Evolutionary conservation across 2,329 filamentous ascomycete genomes (phyloP).

Genomic region (Clarireedia monteithiana): DNA sequence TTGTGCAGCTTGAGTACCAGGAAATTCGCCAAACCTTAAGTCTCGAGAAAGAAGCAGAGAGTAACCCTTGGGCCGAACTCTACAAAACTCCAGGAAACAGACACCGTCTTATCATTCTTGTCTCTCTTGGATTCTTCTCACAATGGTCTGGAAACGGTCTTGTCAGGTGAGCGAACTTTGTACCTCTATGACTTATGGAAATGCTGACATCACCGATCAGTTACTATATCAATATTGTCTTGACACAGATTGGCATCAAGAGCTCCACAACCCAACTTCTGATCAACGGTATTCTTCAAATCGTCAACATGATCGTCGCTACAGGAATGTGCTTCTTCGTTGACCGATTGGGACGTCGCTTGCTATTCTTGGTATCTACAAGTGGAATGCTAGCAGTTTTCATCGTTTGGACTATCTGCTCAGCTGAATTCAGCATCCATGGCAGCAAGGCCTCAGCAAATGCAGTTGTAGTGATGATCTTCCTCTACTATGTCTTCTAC

Average conservation of each 20-base stretch:
- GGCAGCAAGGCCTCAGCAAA: constrained; percentile 14
- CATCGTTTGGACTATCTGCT: constrained; percentile 25
- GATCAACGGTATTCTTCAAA: constrained; percentile 30
- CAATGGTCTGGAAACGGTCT: constrained; percentile 50
- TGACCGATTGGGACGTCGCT: constrained; percentile 25
- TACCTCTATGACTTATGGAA: background rate
- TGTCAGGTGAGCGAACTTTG: constrained; percentile 20
- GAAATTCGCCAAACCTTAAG: constrained; percentile 38
- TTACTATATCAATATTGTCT: constrained; percentile 31
- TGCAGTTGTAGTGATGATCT: constrained; percentile 38
- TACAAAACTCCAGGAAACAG: constrained; percentile 45
- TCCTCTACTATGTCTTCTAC: constrained; percentile 40
- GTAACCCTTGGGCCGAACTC: constrained; percentile 40
- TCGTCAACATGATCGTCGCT: constrained; percentile 20
- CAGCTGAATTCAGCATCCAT: constrained; percentile 16
- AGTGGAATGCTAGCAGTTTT: constrained; percentile 26
- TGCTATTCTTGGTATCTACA: constrained; percentile 21
- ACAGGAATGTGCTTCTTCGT: constrained; percentile 25
- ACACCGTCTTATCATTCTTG: constrained; percentile 44
- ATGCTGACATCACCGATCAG: constrained; percentile 1
- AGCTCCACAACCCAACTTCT: constrained; percentile 29
- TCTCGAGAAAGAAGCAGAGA: constrained; percentile 38
- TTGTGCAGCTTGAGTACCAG: constrained; percentile 34
- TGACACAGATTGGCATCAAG: constrained; percentile 33
- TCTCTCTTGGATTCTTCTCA: constrained; percentile 46